Base-by-base conservation (phyloP, 345 rosid genomes). In the Salix dunnii region DNA sequence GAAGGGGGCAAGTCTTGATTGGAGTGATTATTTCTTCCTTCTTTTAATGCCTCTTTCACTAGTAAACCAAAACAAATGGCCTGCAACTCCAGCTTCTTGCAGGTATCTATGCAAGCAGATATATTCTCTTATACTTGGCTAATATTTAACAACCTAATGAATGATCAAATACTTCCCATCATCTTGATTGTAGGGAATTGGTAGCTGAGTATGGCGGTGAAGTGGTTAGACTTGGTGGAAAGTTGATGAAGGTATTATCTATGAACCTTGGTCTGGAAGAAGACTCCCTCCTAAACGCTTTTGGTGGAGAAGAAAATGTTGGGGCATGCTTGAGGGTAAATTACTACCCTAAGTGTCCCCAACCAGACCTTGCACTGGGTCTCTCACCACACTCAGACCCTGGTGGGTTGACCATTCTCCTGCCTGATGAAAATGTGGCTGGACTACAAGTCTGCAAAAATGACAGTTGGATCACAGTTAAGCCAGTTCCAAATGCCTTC, bases 1-100 rank as follows among this genome's bases (percentile, higher is more conserved):
- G 79, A 70, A 78, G 43, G 84, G 70, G 1, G 84, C 79, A 0
- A 28, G 8, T 49, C 79, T 82, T 46, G 84, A 82, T 60, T 82
- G 84, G 84, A 82, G 81, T 36, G 84, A 82, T 23, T 82, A 82
- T 60, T 82, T 82, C 74, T 82, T 82, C 60, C 84, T 82, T 35
- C 76, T 77, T 66, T 82, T 25, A 4, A 48, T 78, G 76, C 84
- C 84, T 10, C 27, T 67, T 55, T 23, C 71, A 0, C 72, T 77
- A 12, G 42, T 76, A 40, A 43, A 63, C 65, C 65, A 35, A 6
- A 13, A 4, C 66, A 82, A 82, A 46, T 82, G 84, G 81, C 84
- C 84, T 58, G 30, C 60, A 4, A 53, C 14, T n/a, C 84, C 81
- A 8, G 18, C 67, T 18, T 30, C 81, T 6, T 77, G 78, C 81